Evolutionary conservation across 1,139 yeast species (phyloP), one percentile per base, ranked within the genome.

Genomic region (Pichia sp.): DNA sequence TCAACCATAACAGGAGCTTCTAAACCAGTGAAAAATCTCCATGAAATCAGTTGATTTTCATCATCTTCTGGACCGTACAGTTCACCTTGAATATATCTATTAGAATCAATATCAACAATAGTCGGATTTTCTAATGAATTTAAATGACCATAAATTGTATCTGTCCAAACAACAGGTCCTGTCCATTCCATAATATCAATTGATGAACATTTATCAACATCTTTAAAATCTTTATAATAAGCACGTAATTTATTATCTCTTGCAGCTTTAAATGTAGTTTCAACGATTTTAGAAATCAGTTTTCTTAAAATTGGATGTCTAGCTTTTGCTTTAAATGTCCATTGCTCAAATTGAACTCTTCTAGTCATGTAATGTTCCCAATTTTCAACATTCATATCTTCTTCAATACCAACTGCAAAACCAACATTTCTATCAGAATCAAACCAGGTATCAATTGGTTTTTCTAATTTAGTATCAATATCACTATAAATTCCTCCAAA

Each of bases 11-110:
- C 77, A 8, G 94, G 95, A 48, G 70, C 73, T 45, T 66, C 69
- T 65, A 84, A 69, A 32, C 87, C 85, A 13, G 93, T 83, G 62
- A 85, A 86, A 51, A 77, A 72, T 52, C 73, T 71, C 93, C 85
- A 81, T 15, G 56, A 50, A 21, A 57, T 54, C 13, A 53, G 39
- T 37, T 54, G 50, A 31, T 45, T 47, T 23, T 53, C 51, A 13
- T 40, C 50, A 23, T 43, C 46, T 34, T 54, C 58, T 11, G 61
- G 62, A n/a, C 61, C 61, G 39, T 53, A 56, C 16, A 56, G 42
- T 39, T 49, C 56, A 33, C 58, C 57, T 13, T 50, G 53, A 18
- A 63, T 47, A 47, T 59, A 52, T 57, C 66, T 39, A 25, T 41
- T 51, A 37, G 52, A 56, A 38, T 46, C 60, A 23, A 57, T 54